Evolutionary conservation across 495 filamentous ascomycete genomes (phyloP), one percentile per base, ranked within the genome.

Genomic region (Astrothelium macrocarpum): DNA sequence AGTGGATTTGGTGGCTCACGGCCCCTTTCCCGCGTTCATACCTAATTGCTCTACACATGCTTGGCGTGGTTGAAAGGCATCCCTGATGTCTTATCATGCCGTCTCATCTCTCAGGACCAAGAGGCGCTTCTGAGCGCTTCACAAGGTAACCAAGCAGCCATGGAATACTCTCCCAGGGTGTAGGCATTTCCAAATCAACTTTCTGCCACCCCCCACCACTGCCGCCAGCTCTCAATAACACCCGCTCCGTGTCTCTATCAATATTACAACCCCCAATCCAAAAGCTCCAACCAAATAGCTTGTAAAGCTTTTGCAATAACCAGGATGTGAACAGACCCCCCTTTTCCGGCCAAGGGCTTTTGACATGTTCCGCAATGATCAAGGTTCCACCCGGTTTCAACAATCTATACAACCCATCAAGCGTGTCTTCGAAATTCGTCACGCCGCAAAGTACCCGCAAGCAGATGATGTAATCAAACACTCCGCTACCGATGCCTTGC

Each of bases 351-450:
- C 73, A 73, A 1, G 70, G 66, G 61, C 75, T 77, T 14, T 43
- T 62, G 2, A 76, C 68, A 65, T 78, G 76, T 61, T 78, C 76
- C 39, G 68, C 74, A 7, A 78, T 68, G 26, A 78, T 58, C 68
- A 78, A 68, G 43, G 71, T 49, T 0, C 77, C 77, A 5, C 77
- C 76, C 1, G 77, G 77, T 63, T 77, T 77, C 58, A 78, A 56
- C 20, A 73, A 62, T 5, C 32, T 39, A 59, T 78, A 78, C 34
- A 78, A 63, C 0, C 59, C 65, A 20, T 65, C 60, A 5, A 74
- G 53, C 16, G 73, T 74, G 58, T 68, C 67, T 28, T 71, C 64
- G 12, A 63, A 68, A 18, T 66, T 43, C 10, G 74, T 71, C 5
- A 78, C 66, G 1, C 73, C 71, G 59, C 77, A 78, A 7, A 78